Evolutionary conservation across 345 rosid species (phyloP), one percentile per base, ranked within the genome.

Genomic region (Combretum micranthum): DNA sequence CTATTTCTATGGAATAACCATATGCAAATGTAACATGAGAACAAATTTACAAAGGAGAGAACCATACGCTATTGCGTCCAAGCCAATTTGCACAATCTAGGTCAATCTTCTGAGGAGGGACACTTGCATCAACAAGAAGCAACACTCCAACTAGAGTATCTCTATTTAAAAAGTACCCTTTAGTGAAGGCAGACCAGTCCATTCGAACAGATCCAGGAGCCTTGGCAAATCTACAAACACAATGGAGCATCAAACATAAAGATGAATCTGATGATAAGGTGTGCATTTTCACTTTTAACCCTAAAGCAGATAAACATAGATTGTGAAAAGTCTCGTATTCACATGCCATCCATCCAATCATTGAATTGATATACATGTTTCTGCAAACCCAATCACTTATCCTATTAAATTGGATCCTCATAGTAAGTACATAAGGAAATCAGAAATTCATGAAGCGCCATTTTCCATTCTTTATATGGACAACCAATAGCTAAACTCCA

Each of bases 41-140:
- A n/a, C 11, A 42, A 13, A 44, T 32, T 32, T 4, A 32, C 39
- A 37, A 39, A 43, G 50, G 39, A 48, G 39, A n/a, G 65, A 23
- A 64, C 39, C 77, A 10, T 70, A 86, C 98, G 50, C 86, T 72
- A 76, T 85, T 86, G 70, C 89, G 94, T 45, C 90, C 91, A 56
- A 92, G 96, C 99, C 99, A 92, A 75, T 82, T 85, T 12, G 91
- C 96, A 56, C 93, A 92, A 69, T 92, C 99, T 17, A 92, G 79
- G 71, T 89, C 99, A 16, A 84, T 88, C 78, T 77, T 89, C 65
- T 88, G 95, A 66, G 89, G 96, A 15, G 96, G 96, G 57, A 92
- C 89, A 65, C 94, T 88, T 11, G 95, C 94, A 73, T 89, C 97
- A 4, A 92, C 61, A 10, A 92, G 87, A 64, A 92, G 97, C 22